Evolutionary conservation across 306 rosid species (phyloP), one percentile per base, ranked within the genome.

Genomic region (Begonia peltatifolia): DNA sequence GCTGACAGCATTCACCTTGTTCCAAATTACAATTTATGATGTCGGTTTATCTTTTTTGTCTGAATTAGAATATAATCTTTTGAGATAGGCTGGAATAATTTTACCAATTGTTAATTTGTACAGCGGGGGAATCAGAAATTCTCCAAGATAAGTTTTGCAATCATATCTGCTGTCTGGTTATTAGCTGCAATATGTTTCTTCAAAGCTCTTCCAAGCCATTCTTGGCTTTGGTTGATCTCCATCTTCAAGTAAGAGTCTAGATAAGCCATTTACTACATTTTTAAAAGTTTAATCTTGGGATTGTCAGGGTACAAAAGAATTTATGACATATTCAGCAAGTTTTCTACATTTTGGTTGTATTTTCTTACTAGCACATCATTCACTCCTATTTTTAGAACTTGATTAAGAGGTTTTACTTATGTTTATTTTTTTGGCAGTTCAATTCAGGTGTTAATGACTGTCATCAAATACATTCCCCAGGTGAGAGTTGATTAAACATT

Each of bases 381-480:
- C 38, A 30, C 38, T 30, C 6, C 38, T 1, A 30, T 30, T 30
- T 30, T 30, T 30, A 30, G 8, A 30, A 30, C 23, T 20, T 20
- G 23, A 20, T 20, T 20, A 20, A 20, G 23, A 20, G 23, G 23
- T 20, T 20, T 20, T 20, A 20, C 23, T 20, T 20, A 20, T 20
- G 23, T 20, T 20, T 20, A 2, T 42, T 42, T 8, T 54, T 14
- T 48, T 68, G 25, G 76, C 94, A 83, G 99, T 74, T 67, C 70
- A 35, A 90, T 90, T 56, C 99, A 86, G 83, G 76, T 86, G 25
- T 58, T 54, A 56, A 90, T 90, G 95, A 79, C 99, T 2, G 36
- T 74, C 17, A 79, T 90, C 60, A 90, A 90, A 63, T 90, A 90
- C 62, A 76, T 86, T 50, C 99, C 99, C 16, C 99, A 90, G 99